A percentile compares a stretch with the other conserved stretches of the same genome.
phyloP scores from a whole-genome alignment of 2,329 filamentous ascomycete genomes.

The Claviceps sp. region DNA sequence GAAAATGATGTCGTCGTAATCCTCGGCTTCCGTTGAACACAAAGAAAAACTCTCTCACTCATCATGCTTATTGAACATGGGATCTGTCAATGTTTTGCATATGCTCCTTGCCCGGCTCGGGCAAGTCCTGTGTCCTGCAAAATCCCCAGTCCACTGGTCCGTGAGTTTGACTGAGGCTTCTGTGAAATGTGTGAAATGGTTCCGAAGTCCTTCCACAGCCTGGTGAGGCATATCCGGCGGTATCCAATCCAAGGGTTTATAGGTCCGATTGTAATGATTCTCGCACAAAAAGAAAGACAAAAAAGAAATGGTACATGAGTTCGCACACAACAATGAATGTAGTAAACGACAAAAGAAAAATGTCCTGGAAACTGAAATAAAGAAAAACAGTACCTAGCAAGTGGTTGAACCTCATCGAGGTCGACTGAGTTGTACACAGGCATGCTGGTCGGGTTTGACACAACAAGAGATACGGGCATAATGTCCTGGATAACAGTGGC shows the following conservation, averaged over 20 bases:
- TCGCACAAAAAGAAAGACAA: constrained; percentile 12
- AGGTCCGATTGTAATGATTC: neutral
- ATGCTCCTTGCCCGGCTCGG: constrained; percentile 6
- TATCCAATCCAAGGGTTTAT: neutral
- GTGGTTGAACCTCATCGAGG: constrained; percentile 46
- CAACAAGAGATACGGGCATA: constrained; percentile 36
- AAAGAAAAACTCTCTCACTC: constrained; percentile 1
- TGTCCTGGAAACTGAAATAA: constrained; percentile 27
- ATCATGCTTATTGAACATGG: neutral
- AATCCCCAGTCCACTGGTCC: neutral
- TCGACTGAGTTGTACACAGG: constrained; percentile 39
- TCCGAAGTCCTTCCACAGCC: neutral
- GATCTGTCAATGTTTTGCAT: neutral
- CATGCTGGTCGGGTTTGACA: constrained; percentile 36
- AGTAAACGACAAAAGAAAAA: constrained; percentile 17
- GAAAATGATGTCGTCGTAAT: neutral
- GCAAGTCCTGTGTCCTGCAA: constrained; percentile 7
- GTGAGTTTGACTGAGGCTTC: neutral
- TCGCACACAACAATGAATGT: constrained; percentile 6
- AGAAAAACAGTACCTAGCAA: constrained; percentile 49
- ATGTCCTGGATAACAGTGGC: constrained; percentile 10
- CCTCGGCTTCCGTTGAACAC: neutral
- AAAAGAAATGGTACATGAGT: constrained; percentile 5
- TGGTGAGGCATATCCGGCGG: neutral
- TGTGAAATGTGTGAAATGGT: neutral